Evolutionary conservation across 2,329 filamentous ascomycete species (phyloP), one percentile per base, ranked within the genome.

Genomic region (Penicillium freii): DNA sequence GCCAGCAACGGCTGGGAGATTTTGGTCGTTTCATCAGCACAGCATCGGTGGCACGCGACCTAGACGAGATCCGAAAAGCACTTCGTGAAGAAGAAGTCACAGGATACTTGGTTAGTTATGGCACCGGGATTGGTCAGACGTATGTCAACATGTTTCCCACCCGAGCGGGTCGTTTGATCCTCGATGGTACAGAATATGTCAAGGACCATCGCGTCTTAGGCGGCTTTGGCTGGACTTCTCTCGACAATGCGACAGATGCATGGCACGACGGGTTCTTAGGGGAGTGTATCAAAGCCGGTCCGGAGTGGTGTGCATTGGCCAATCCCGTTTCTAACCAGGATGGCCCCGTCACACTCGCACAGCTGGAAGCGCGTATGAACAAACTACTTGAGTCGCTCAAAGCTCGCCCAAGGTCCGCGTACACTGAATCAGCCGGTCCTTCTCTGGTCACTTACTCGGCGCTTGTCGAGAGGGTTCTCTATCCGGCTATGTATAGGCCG

Each of bases 121-220:
- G 61, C 11, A 63, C 61, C 2, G 61, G 56, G 2, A 62, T 63
- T 33, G 61, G 51, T 4, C 61, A 63, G 50, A 62, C 61, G 25
- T 62, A 62, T 54, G 61, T 56, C 23, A 63, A 58, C 42, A 63
- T 63, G 61, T 63, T 63, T 44, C 61, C 61, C 8, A 29, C 27
- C 19, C 51, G 57, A 39, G 56, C 49, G 5, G 61, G 61, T 34
- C 59, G 61, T 10, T n/a, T 63, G 38, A 60, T 63, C 2, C 57
- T 63, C 4, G 61, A 63, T 36, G 61, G 61, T 1, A 63, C 51
- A 6, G 56, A 61, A 33, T 61, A 63, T 48, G 61, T 61, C 46
- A 44, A 17, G 9, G 61, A 63, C 33, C 59, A 61, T 11, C 59
- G 59, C 1, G 40, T 61, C 1, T 25, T 61, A 5, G 61, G 61